These are phyloP conservation scores for Azolla pinnata DNA, from an alignment of 75 land plant genomes.

Conservation along the genomic window DNA sequence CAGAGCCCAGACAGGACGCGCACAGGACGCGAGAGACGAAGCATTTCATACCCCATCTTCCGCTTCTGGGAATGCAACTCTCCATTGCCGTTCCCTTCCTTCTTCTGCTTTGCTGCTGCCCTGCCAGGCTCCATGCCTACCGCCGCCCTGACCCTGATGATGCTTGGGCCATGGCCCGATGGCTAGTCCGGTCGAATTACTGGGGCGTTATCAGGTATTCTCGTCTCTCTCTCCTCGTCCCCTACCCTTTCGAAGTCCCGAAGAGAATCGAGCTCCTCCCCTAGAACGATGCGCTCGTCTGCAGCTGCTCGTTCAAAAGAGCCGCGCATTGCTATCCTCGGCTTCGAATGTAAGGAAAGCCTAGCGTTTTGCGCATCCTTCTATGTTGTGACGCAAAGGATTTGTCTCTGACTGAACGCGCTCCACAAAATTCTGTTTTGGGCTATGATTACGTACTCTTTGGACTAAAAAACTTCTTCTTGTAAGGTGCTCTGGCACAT, in stretches of 20 bases:
- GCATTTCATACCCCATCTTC: no score
- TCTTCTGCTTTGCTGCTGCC: neutral
- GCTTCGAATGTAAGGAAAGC: neutral
- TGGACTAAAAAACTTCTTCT: no score
- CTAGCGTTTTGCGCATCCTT: neutral
- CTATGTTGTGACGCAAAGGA: neutral
- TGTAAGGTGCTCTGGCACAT: no score
- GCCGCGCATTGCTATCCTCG: neutral
- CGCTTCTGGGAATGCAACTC: neutral
- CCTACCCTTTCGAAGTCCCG: no score
- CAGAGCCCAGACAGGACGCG: no score
- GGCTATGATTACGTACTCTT: no score
- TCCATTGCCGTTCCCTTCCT: neutral
- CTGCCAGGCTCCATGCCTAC: neutral
- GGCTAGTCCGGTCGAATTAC: constrained; percentile 54
- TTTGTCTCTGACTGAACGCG: no score
- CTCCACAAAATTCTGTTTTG: no score
- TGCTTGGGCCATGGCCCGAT: constrained; percentile 59
- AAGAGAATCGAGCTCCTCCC: neutral
- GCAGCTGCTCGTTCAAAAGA: neutral
- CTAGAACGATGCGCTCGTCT: neutral
- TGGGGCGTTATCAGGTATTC: constrained; percentile 87
- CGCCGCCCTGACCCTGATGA: constrained; percentile 37
- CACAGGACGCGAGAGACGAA: no score
- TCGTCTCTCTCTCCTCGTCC: no score